Percentiles rank a stretch among this genome's conserved stretches.
Evolutionary conservation across 345 rosid species (phyloP).

Genomic region (Cardamine occulta): DNA sequence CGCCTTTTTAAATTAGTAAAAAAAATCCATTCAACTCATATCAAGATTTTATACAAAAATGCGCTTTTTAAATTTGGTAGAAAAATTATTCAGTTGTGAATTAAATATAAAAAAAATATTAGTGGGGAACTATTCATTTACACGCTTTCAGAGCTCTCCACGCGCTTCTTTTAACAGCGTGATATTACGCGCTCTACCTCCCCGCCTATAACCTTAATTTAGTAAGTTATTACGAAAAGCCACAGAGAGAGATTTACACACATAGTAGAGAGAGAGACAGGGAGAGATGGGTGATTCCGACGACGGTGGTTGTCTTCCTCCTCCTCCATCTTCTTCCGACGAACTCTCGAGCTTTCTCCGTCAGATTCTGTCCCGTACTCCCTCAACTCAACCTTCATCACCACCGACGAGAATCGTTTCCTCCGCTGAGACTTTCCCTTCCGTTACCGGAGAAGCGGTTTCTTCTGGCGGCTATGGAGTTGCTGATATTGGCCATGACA

Average conservation of each 20-base stretch:
- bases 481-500: not conserved
- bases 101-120: not conserved
- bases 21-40: not conserved
- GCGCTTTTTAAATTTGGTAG: not conserved
- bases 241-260: not conserved
- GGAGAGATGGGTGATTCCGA: slow-evolving; percentile 44
- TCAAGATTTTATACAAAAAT: not conserved
- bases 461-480: slow-evolving; percentile 10
- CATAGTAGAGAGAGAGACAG: not conserved
- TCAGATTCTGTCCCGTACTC: slow-evolving; percentile 56
- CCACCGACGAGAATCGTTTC: slow-evolving; percentile 23
- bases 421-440: slow-evolving; percentile 18
- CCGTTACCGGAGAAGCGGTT: slow-evolving; percentile 14
- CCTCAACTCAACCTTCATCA: slow-evolving; percentile 15
- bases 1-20: not conserved
- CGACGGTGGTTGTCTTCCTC: slow-evolving; percentile 26
- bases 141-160: not conserved
- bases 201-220: slow-evolving; percentile 33
- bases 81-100: not conserved
- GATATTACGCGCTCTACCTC: slow-evolving; percentile 20
- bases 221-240: slow-evolving; percentile 25
- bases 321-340: slow-evolving; percentile 50
- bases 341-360: slow-evolving; percentile 68
- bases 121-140: not conserved
- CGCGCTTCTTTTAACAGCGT: not conserved